Evolutionary conservation across 768 basidiomycete species (phyloP), one percentile per base, ranked within the genome.

Genomic region (Clitopilus passeckerianus): DNA sequence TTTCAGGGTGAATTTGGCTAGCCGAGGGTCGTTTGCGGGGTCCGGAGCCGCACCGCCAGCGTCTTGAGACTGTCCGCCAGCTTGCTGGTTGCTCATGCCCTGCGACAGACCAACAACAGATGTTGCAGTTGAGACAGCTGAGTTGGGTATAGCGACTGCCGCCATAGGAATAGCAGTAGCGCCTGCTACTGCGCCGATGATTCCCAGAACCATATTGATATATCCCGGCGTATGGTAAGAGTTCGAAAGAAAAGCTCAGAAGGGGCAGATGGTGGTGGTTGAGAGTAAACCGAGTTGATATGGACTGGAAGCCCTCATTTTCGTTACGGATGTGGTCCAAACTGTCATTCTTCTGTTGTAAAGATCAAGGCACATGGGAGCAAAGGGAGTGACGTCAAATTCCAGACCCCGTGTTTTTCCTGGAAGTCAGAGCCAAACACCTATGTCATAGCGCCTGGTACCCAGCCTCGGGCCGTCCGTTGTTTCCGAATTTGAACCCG

Each of bases 91-190:
- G 27, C 59, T 66, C 4, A 65, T 63, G 44, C 71, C 68, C 37
- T 73, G 70, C 1, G 70, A 70, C 20, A 70, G 67, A 5, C 62
- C 66, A 16, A 68, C 64, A 34, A 70, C 69, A 10, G 70, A 63
- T n/a, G 68, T 71, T 0, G 70, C 57, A 1, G 66, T 65, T 16
- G 71, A 64, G 1, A 67, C 67, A 2, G 71, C 66, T 2, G 71
- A 56, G 1, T 71, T 63, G 0, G 70, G 70, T 18, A 70, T 68
- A 52, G 69, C 64, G 18, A 70, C 67, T 15, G 37, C 37, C 12
- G 37, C 12, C 37, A 41, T 41, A 41, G 37, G 37, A 15, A 41
- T 41, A 41, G 37, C 37, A 41, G 37, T 41, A 18, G 68, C 64
- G 35, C 68, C 70, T 7, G 68, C 63, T 5, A 67, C 68, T 1